Evolutionary conservation across 331 rosid genomes (phyloP).

Genomic region (Malus hybrid): DNA sequence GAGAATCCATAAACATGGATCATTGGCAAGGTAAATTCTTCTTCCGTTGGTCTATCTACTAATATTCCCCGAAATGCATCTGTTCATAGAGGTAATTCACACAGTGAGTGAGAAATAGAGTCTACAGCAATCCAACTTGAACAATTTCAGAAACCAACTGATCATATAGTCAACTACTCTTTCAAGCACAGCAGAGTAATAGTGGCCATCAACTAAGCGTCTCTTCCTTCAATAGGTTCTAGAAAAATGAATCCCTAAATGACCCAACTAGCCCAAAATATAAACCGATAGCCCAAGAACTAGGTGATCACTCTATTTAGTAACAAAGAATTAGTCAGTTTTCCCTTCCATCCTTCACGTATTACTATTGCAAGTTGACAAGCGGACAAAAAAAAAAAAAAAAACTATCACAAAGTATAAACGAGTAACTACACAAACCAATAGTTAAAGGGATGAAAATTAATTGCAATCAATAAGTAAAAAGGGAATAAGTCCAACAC

Average conservation of each 20-base stretch:
- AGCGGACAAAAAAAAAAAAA: not conserved
- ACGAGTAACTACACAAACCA: not conserved
- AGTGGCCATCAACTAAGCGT: too few relatives aligned
- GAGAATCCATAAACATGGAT: slow-evolving; percentile 96
- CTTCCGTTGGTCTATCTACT: slow-evolving; percentile 38
- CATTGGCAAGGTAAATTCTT: slow-evolving; percentile 43
- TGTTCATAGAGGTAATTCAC: slow-evolving; percentile 17
- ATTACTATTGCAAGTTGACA: not conserved
- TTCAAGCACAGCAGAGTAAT: too few relatives aligned
- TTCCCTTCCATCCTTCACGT: not conserved
- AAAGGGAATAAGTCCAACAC: slow-evolving; percentile 10
- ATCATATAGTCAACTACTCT: too few relatives aligned
- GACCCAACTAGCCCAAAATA: too few relatives aligned
- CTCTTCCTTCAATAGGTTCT: too few relatives aligned
- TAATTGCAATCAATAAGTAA: not conserved
- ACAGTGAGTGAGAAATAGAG: not conserved
- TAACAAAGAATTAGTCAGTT: too few relatives aligned
- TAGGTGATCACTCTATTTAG: too few relatives aligned
- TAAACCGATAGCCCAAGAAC: too few relatives aligned
- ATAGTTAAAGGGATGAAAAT: not conserved
- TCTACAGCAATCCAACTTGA: too few relatives aligned
- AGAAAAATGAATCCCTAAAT: too few relatives aligned
- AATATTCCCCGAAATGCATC: slow-evolving; percentile 64
- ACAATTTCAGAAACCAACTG: too few relatives aligned
- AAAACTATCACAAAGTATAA: not conserved